These are phyloP conservation scores for Borovskyia barvae DNA, from an alignment of 208 protist genomes.

Conservation along the genomic window DNA sequence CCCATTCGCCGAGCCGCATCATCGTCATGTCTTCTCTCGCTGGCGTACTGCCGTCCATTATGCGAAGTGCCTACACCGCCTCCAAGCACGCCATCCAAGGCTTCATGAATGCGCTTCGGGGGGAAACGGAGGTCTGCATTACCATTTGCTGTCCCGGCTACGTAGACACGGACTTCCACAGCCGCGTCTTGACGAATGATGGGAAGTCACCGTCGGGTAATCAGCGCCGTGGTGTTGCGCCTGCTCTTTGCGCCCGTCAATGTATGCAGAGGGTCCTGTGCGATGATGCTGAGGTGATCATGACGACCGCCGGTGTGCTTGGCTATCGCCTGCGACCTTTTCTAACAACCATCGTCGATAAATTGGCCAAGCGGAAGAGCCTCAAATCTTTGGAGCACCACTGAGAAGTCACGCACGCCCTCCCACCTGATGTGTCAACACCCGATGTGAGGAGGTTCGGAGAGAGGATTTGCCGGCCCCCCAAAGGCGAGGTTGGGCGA, in stretches of 20 bases:
- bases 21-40: slow-evolving; percentile 81
- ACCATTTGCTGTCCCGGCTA: slow-evolving; percentile 84
- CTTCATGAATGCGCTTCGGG: slow-evolving; percentile 84
- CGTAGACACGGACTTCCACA: slow-evolving; percentile 86
- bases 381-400: slow-evolving; percentile 58
- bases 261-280: slow-evolving; percentile 58
- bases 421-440: too few species aligned
- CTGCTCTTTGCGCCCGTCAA: slow-evolving; percentile 41
- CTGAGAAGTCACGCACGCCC: too few species aligned
- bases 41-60: slow-evolving; percentile 69
- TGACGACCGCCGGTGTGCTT: slow-evolving; percentile 61
- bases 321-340: slow-evolving; percentile 78
- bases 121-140: slow-evolving; percentile 67
- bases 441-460: too few species aligned
- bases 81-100: slow-evolving; percentile 88
- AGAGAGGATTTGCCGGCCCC: too few species aligned
- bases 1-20: slow-evolving; percentile 45
- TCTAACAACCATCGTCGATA: slow-evolving; percentile 62
- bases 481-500: too few species aligned
- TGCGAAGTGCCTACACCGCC: slow-evolving; percentile 76
- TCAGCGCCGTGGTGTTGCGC: slow-evolving; percentile 58
- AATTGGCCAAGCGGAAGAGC: slow-evolving; percentile 68
- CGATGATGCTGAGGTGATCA: slow-evolving; percentile 71
- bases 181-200: slow-evolving; percentile 39
- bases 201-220: slow-evolving; percentile 33